These are phyloP conservation scores for Favolaschia claudopus DNA, from an alignment of 768 basidiomycete species.

Conservation along the genomic window DNA sequence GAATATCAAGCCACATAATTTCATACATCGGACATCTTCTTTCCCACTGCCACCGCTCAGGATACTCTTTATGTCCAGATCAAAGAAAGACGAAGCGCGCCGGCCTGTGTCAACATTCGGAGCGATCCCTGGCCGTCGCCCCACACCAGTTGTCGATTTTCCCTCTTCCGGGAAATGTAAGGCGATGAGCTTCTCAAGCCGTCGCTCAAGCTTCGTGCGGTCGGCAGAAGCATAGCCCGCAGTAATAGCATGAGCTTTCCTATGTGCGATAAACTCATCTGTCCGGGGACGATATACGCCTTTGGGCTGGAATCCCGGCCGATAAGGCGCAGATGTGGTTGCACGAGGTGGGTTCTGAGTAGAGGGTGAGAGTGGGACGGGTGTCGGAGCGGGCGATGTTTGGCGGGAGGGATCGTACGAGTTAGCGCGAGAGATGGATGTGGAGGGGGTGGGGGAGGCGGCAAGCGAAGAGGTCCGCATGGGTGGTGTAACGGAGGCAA, in stretches of 20 bases:
- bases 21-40: slow-evolving; percentile 71
- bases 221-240: slow-evolving; percentile 60
- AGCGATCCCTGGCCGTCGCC: slow-evolving; percentile 24
- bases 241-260: slow-evolving; percentile 40
- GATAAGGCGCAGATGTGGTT: slow-evolving; percentile 71
- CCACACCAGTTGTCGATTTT: slow-evolving; percentile 19
- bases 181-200: slow-evolving; percentile 86
- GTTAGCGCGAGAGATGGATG: slow-evolving; percentile 21
- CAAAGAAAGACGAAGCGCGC: slow-evolving; percentile 77
- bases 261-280: slow-evolving; percentile 74
- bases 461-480: slow-evolving; percentile 27
- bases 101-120: slow-evolving; percentile 37
- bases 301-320: slow-evolving; percentile 92
- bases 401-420: slow-evolving; percentile 21
- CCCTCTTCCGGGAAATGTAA: slow-evolving; percentile 65
- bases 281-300: slow-evolving; percentile 84
- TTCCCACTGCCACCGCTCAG: slow-evolving; percentile 61
- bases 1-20: background rate
- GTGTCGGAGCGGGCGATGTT: slow-evolving; percentile 32
- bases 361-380: slow-evolving; percentile 32
- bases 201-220: slow-evolving; percentile 81
- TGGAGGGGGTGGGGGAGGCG: slow-evolving; percentile 14
- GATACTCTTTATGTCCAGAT: slow-evolving; percentile 69
- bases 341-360: slow-evolving; percentile 20
- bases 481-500: slow-evolving; percentile 22